These are phyloP conservation scores for Globisporangium apiculatum DNA, from an alignment of 352 stramenopile genomes.

Conservation along the genomic window DNA sequence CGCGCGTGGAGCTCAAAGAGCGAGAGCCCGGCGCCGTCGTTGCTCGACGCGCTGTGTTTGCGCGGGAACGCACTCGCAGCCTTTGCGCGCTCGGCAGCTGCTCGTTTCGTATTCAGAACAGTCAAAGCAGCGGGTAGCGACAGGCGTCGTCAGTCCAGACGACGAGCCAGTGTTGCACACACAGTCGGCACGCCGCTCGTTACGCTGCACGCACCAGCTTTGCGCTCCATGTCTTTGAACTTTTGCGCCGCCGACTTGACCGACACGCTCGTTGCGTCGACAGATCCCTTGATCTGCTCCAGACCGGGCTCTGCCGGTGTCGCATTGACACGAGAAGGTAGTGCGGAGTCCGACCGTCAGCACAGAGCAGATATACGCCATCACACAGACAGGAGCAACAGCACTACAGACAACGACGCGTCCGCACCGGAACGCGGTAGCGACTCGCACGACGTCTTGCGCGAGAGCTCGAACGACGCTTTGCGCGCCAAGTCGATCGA, in stretches of 20 bases:
- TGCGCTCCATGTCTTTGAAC: conserved; percentile 59
- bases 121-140: too few species aligned
- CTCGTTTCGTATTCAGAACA: too few species aligned
- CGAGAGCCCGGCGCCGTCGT: conserved; percentile 9
- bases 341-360: neutral
- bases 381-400: neutral
- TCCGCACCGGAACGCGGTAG: conserved; percentile 4
- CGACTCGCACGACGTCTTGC: conserved; percentile 30
- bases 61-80: neutral
- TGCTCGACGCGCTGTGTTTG: conserved; percentile 1
- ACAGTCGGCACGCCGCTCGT: neutral
- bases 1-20: conserved; percentile 13
- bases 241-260: conserved; percentile 48
- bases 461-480: conserved; percentile 22
- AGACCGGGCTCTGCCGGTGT: conserved; percentile 33
- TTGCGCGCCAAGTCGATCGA: conserved; percentile 28
- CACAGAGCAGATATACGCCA: neutral
- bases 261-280: conserved; percentile 42
- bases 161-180: neutral
- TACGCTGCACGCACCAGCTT: conserved; percentile 25
- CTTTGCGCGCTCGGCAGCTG: conserved; percentile 4
- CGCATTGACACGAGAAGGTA: too few species aligned
- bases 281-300: conserved; percentile 46
- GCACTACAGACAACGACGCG: neutral
- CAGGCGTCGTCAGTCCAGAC: too few species aligned